phyloP scores from a whole-genome alignment of 768 basidiomycete species.

The Lepiota brunneoincarnata region DNA sequence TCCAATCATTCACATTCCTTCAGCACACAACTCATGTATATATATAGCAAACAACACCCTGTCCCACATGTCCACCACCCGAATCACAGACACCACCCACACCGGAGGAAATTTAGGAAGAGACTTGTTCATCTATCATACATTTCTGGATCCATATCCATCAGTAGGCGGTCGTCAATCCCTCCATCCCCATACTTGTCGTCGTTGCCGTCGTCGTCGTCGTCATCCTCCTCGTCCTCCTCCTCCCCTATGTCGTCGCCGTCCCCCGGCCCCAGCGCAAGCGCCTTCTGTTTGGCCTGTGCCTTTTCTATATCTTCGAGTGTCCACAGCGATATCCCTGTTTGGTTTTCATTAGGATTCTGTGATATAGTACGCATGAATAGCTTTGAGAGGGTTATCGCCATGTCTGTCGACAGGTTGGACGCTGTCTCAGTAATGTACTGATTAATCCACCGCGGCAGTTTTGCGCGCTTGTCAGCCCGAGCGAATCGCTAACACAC shows the following conservation, averaged over 20 bases:
- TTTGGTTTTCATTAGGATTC: conserved; percentile 94
- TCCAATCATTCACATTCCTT: background rate
- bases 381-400: conserved; percentile 86
- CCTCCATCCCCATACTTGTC: conserved; percentile 72
- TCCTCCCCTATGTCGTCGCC: conserved; percentile 24
- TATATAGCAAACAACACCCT: background rate
- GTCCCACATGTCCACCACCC: background rate
- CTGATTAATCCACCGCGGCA: conserved; percentile 98
- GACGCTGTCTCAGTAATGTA: conserved; percentile 99
- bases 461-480: conserved; percentile 90
- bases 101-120: no score
- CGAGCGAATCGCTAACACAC: conserved; percentile 79
- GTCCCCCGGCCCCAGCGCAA: conserved; percentile 49
- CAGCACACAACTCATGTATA: background rate
- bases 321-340: conserved; percentile 93
- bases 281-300: conserved; percentile 76
- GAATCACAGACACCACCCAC: background rate
- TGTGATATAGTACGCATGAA: conserved; percentile 99
- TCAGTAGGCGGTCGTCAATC: conserved; percentile 58
- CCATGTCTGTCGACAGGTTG: conserved; percentile 98
- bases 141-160: conserved; percentile 47
- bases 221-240: conserved; percentile 56
- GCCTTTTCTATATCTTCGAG: conserved; percentile 87
- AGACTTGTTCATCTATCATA: background rate
- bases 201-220: conserved; percentile 50